These are phyloP conservation scores for Cerioporus squamosus DNA, from an alignment of 1,284 basidiomycete genomes.

Conservation along the genomic window DNA sequence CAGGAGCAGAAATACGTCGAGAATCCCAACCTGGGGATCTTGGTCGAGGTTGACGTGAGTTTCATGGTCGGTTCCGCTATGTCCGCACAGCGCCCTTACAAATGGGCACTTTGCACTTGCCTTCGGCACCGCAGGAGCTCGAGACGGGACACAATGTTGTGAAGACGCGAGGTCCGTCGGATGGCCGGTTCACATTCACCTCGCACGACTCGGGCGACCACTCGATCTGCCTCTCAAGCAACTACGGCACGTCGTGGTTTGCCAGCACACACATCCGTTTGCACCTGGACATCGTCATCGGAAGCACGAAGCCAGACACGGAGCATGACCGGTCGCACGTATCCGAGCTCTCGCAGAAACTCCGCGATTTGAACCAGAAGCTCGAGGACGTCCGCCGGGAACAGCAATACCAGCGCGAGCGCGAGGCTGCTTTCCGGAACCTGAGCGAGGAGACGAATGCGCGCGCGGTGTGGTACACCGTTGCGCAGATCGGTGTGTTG, in stretches of 20 bases:
- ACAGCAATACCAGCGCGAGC: slow-evolving; percentile 97
- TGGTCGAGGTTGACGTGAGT: slow-evolving; percentile 88
- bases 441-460: slow-evolving; percentile 90
- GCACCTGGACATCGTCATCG: slow-evolving; percentile 93
- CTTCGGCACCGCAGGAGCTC: slow-evolving; percentile 63
- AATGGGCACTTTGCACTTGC: slow-evolving; percentile 17
- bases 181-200: slow-evolving; percentile 96
- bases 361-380: slow-evolving; percentile 92
- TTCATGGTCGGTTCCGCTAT: neutral
- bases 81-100: neutral
- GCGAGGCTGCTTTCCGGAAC: slow-evolving; percentile 91
- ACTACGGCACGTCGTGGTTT: slow-evolving; percentile 81
- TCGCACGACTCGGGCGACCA: slow-evolving; percentile 97
- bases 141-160: slow-evolving; percentile 79
- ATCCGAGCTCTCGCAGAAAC: slow-evolving; percentile 82
- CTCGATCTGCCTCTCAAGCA: slow-evolving; percentile 92
- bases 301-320: slow-evolving; percentile 79
- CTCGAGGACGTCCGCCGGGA: slow-evolving; percentile 92
- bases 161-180: slow-evolving; percentile 85
- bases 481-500: slow-evolving; percentile 87
- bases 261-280: slow-evolving; percentile 89
- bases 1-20: slow-evolving; percentile 68
- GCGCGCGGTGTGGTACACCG: slow-evolving; percentile 91
- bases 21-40: slow-evolving; percentile 84
- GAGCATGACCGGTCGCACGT: slow-evolving; percentile 89